phyloP scores from a whole-genome alignment of 768 basidiomycete genomes.

The Amanita phalloides region DNA sequence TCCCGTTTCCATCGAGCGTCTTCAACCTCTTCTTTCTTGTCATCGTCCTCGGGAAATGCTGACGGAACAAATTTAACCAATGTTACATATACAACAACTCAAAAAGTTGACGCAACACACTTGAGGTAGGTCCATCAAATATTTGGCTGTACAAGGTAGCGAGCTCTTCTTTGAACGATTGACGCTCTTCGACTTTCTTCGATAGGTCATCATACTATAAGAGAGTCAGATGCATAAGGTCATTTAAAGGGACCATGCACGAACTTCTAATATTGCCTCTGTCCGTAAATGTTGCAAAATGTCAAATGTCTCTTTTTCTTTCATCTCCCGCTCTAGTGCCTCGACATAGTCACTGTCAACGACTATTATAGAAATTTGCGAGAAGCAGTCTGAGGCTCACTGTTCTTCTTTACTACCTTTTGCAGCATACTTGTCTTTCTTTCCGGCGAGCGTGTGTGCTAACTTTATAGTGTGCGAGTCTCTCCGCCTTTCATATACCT shows the following conservation, averaged over 20 bases:
- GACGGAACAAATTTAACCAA: neutral
- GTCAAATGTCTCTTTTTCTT: slow-evolving; percentile 22
- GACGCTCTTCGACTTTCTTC: slow-evolving; percentile 18
- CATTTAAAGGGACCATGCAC: slow-evolving; percentile 1
- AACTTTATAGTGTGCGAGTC: slow-evolving; percentile 28
- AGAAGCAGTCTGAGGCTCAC: slow-evolving; percentile 15
- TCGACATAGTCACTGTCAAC: slow-evolving; percentile 31
- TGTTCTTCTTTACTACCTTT: slow-evolving; percentile 34
- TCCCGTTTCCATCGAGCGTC: slow-evolving; percentile 22
- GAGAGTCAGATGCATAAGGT: neutral
- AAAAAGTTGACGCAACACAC: slow-evolving; percentile 11
- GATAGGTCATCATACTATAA: slow-evolving; percentile 22
- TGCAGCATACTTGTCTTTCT: slow-evolving; percentile 29
- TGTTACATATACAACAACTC: no score
- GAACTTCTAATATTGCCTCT: slow-evolving; percentile 26
- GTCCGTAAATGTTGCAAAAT: slow-evolving; percentile 20
- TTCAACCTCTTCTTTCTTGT: slow-evolving; percentile 26
- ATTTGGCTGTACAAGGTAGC: slow-evolving; percentile 25
- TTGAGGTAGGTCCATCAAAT: slow-evolving; percentile 33
- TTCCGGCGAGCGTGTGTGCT: slow-evolving; percentile 28
- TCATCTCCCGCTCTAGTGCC: slow-evolving; percentile 30
- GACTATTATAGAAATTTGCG: neutral
- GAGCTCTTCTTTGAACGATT: slow-evolving; percentile 24
- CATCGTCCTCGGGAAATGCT: slow-evolving; percentile 37
- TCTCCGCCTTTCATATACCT: slow-evolving; percentile 29